A percentile compares a stretch with the other conserved stretches of the same genome.
phyloP scores from a whole-genome alignment of 148 eudicot species.

The Cornus florida region DNA sequence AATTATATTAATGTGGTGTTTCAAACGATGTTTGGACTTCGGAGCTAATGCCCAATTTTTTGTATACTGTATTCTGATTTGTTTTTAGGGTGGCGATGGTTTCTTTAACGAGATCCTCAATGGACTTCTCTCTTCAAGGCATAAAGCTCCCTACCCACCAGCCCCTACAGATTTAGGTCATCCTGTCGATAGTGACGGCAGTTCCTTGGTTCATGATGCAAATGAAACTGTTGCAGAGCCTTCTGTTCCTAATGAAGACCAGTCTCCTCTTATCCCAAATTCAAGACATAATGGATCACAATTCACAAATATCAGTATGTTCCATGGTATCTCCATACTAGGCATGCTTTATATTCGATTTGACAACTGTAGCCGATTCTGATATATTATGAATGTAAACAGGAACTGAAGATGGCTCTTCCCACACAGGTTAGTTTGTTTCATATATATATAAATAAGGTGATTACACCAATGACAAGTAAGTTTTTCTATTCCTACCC shows the following conservation, averaged over 20 bases:
- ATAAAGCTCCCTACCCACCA: constrained; percentile 73
- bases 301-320: constrained; percentile 51
- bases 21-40: not conserved
- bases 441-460: not conserved
- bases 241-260: constrained; percentile 42
- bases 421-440: constrained; percentile 41
- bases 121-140: constrained; percentile 76
- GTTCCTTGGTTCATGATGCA: constrained; percentile 29
- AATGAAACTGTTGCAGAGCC: constrained; percentile 39
- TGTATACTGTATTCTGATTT: not conserved
- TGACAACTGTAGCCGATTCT: constrained; percentile 1
- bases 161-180: constrained; percentile 58
- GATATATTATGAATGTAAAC: constrained; percentile 23
- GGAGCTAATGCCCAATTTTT: not conserved
- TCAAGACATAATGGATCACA: constrained; percentile 38
- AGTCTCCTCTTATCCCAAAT: constrained; percentile 55
- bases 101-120: constrained; percentile 91
- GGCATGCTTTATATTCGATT: constrained; percentile 15
- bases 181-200: constrained; percentile 32
- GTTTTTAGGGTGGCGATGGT: constrained; percentile 92
- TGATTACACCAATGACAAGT: not conserved
- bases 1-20: not conserved
- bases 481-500: not conserved
- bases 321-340: constrained; percentile 8
- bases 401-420: constrained; percentile 38